Evolutionary conservation across 495 filamentous ascomycete genomes (phyloP).

Genomic region (Penicillium soppii): DNA sequence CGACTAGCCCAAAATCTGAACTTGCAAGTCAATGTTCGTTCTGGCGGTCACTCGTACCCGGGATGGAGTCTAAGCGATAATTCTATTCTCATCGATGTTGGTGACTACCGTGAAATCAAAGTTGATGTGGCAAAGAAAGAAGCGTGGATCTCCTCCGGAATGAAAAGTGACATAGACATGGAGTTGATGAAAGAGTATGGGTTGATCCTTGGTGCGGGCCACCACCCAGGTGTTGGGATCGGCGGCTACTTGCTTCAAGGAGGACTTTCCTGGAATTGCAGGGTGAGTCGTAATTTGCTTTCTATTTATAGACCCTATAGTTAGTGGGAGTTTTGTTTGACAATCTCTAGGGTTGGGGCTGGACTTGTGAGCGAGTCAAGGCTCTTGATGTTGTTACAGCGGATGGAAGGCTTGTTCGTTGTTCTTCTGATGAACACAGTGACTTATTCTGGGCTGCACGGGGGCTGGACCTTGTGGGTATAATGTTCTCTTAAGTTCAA

Average conservation of each 20-base stretch:
- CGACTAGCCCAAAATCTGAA: constrained; percentile 38
- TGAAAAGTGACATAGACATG: constrained; percentile 44
- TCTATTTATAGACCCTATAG: too few relatives aligned
- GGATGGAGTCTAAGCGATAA: constrained; percentile 52
- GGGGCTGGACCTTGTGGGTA: too few relatives aligned
- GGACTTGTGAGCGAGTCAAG: too few relatives aligned
- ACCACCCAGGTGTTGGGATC: constrained; percentile 57
- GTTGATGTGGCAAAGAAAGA: constrained; percentile 38
- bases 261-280: constrained; percentile 58
- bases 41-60: constrained; percentile 55
- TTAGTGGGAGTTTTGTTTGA: too few relatives aligned
- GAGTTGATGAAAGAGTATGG: constrained; percentile 39
- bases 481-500: too few relatives aligned
- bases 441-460: too few relatives aligned
- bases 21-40: constrained; percentile 47
- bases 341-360: too few relatives aligned
- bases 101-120: constrained; percentile 29
- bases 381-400: too few relatives aligned
- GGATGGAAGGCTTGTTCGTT: too few relatives aligned
- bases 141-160: constrained; percentile 32
- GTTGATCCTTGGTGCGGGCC: constrained; percentile 49
- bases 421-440: too few relatives aligned
- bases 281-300: too few relatives aligned
- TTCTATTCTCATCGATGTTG: constrained; percentile 51
- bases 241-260: constrained; percentile 56